These are phyloP conservation scores for Cryptomeria japonica DNA, from an alignment of 75 land plant species.

Conservation along the genomic window DNA sequence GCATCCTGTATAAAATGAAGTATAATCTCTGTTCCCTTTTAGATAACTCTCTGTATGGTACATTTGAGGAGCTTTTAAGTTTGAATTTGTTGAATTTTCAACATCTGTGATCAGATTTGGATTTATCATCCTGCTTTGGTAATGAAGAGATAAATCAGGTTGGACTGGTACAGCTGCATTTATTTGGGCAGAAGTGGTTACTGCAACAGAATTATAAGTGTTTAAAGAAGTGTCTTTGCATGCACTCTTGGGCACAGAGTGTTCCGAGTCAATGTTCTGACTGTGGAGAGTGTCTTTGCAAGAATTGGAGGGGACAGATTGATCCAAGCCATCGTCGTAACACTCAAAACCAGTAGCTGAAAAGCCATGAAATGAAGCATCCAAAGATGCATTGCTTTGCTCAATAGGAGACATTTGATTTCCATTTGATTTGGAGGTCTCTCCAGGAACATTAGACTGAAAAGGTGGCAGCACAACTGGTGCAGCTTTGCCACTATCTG, in stretches of 20 bases:
- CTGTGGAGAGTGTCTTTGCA: neutral
- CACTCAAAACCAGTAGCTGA: neutral
- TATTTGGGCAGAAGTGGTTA: neutral
- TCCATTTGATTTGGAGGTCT: neutral
- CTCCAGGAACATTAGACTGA: too few relatives aligned
- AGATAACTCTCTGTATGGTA: neutral
- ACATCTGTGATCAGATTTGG: neutral
- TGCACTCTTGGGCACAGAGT: neutral
- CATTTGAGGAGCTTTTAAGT: neutral
- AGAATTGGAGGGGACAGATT: neutral
- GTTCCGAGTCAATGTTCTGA: neutral
- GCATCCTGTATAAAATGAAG: neutral
- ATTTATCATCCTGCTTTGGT: neutral
- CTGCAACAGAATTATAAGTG: neutral
- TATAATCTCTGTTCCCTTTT: neutral
- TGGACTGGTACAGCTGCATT: neutral
- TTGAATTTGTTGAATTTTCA: neutral
- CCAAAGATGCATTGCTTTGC: neutral
- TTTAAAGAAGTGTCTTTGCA: constrained; percentile 5
- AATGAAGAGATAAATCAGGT: neutral
- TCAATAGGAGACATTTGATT: neutral
- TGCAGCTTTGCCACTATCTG: too few relatives aligned
- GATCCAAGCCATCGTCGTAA: neutral
- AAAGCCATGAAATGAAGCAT: neutral
- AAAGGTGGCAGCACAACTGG: too few relatives aligned